Percentiles rank a stretch among this genome's conserved stretches.
Conservation (phyloP, 2,329 filamentous ascomycete species). For the Xylariaceae sp. region DNA sequence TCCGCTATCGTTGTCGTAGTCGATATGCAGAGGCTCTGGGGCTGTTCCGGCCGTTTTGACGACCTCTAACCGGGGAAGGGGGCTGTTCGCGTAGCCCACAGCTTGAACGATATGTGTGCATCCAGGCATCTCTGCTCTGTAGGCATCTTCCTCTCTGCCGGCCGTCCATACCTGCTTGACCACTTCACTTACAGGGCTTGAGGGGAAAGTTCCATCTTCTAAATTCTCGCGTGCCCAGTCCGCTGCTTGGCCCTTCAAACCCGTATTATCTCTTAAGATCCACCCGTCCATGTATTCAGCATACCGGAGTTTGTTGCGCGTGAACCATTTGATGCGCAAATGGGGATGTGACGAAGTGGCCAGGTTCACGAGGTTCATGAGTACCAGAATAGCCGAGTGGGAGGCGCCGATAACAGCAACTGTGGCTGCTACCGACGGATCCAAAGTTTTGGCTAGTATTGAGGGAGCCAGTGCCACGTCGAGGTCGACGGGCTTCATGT, state of each 20-base stretch:
- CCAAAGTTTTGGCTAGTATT: slow-evolving; percentile 39
- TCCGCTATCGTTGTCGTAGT: slow-evolving; percentile 36
- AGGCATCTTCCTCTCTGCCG: slow-evolving; percentile 41
- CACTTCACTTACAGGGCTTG: slow-evolving; percentile 43
- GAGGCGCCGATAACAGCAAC: slow-evolving; percentile 59
- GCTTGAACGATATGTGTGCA: slow-evolving; percentile 55
- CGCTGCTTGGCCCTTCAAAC: slow-evolving; percentile 59
- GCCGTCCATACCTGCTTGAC: slow-evolving; percentile 45
- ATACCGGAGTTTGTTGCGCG: slow-evolving; percentile 55
- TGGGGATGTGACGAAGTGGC: slow-evolving; percentile 47
- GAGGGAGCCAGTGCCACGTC: slow-evolving; percentile 54
- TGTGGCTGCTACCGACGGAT: slow-evolving; percentile 34
- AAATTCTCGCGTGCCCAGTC: slow-evolving; percentile 56
- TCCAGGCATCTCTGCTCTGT: slow-evolving; percentile 41
- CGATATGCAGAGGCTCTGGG: slow-evolving; percentile 14
- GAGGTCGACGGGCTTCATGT: slow-evolving; percentile 42
- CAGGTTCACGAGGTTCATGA: slow-evolving; percentile 56
- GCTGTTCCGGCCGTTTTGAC: slow-evolving; percentile 30
- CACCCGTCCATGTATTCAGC: slow-evolving; percentile 59
- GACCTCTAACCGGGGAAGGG: slow-evolving; percentile 42
- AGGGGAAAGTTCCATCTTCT: slow-evolving; percentile 45
- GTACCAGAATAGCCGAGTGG: slow-evolving; percentile 59
- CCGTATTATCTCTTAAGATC: slow-evolving; percentile 63
- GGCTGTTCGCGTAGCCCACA: slow-evolving; percentile 52
- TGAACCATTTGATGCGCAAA: slow-evolving; percentile 59